Evolutionary conservation across 83 land plant genomes (phyloP).

Genomic region (Larix sibirica): DNA sequence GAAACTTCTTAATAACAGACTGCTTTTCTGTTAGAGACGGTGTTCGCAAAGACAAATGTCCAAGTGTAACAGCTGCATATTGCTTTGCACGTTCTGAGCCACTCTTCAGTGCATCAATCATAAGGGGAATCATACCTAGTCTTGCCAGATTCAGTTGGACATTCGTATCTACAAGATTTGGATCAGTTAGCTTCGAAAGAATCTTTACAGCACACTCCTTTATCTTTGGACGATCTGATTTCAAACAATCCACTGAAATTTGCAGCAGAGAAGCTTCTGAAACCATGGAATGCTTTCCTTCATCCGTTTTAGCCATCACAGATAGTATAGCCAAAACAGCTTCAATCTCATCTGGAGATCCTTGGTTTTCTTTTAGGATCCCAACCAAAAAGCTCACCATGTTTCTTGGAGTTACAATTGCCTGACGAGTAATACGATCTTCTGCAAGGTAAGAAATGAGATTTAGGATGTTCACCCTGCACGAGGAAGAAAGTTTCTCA

Average conservation of each 20-base stretch:
- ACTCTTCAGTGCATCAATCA: conserved; percentile 18
- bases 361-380: conserved; percentile 8
- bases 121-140: conserved; percentile 16
- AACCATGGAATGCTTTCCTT: conserved; percentile 16
- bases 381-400: conserved; percentile 7
- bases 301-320: conserved; percentile 25
- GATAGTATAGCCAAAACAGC: conserved; percentile 18
- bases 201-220: conserved; percentile 26
- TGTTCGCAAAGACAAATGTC: conserved; percentile 23
- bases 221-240: conserved; percentile 17
- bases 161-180: conserved; percentile 5
- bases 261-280: conserved; percentile 16
- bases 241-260: conserved; percentile 16
- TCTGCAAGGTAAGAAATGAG: conserved; percentile 24
- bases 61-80: conserved; percentile 24
- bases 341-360: conserved; percentile 20
- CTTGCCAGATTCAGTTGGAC: conserved; percentile 12
- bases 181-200: conserved; percentile 18
- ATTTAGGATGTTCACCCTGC: conserved; percentile 17
- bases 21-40: conserved; percentile 17
- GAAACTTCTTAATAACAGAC: conserved; percentile 10
- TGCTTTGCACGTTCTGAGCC: conserved; percentile 22
- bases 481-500: conserved; percentile 10
- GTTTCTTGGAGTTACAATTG: conserved; percentile 15
- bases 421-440: conserved; percentile 23